Evolutionary conservation across 106 monocot species (phyloP).

Genomic region (Dactylorhiza incarnata): DNA sequence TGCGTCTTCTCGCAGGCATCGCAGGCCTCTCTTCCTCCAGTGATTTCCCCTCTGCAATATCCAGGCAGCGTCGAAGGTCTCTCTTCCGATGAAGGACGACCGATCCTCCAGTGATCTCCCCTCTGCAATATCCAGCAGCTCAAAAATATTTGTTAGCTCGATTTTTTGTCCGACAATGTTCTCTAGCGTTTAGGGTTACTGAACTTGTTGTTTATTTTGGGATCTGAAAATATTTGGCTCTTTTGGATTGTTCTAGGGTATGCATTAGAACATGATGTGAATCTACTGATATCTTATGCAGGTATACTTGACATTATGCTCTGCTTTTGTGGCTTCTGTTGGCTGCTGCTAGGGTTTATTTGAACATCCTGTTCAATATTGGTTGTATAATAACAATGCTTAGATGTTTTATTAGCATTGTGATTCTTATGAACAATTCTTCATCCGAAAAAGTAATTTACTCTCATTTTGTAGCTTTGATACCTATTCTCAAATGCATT

Average conservation of each 20-base stretch:
- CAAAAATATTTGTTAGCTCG: background rate
- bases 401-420: conserved; percentile 24
- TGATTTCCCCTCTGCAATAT: too few relatives aligned
- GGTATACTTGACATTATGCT: too few relatives aligned
- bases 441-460: conserved; percentile 30
- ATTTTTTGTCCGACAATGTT: background rate
- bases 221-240: too few relatives aligned
- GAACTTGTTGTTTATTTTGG: too few relatives aligned
- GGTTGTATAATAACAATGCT: conserved; percentile 41
- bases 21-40: too few relatives aligned
- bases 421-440: conserved; percentile 22
- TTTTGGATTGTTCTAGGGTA: too few relatives aligned
- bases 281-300: conserved; percentile 9
- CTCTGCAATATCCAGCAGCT: too few relatives aligned
- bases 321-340: conserved; percentile 38
- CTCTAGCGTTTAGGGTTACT: background rate
- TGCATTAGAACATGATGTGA: too few relatives aligned
- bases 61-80: too few relatives aligned
- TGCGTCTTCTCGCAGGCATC: too few relatives aligned
- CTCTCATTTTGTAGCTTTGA: background rate
- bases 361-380: conserved; percentile 50
- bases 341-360: conserved; percentile 53
- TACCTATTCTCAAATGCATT: background rate
- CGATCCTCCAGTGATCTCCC: too few relatives aligned
- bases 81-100: too few relatives aligned